Evolutionary conservation across 2,329 filamentous ascomycete genomes (phyloP).

Genomic region (Verticillium longisporum): DNA sequence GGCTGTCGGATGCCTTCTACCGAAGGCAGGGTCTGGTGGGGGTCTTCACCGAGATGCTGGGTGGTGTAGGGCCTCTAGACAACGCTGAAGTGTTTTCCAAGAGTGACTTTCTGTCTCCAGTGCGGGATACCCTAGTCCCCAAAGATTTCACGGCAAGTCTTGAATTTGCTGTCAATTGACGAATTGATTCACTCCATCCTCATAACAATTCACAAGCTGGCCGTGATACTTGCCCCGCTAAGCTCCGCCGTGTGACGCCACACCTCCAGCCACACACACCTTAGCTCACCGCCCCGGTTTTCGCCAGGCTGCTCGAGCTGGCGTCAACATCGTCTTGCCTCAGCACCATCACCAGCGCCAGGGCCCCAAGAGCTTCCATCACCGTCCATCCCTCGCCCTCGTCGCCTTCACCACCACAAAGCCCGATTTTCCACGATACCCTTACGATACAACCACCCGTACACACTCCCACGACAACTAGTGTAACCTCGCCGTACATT

Average conservation of each 20-base stretch:
- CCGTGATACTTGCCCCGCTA: too few relatives aligned
- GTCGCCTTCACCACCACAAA: slow-evolving; percentile 5
- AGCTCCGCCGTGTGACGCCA: not conserved
- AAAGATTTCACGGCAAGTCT: too few relatives aligned
- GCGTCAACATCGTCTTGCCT: slow-evolving; percentile 17
- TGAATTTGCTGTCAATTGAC: too few relatives aligned
- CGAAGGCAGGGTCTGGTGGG: too few relatives aligned
- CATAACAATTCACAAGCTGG: too few relatives aligned
- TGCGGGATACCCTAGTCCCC: too few relatives aligned
- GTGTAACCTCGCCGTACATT: not conserved
- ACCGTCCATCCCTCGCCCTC: slow-evolving; percentile 7
- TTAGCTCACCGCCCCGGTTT: slow-evolving; percentile 9
- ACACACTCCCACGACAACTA: not conserved
- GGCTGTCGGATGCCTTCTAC: too few relatives aligned
- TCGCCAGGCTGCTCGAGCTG: slow-evolving; percentile 23
- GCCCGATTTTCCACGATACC: not conserved
- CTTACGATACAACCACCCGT: not conserved
- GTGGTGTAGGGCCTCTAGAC: too few relatives aligned
- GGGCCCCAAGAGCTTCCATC: slow-evolving; percentile 9
- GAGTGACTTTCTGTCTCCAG: too few relatives aligned
- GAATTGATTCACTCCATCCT: too few relatives aligned
- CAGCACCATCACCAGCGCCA: not conserved
- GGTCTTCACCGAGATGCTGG: too few relatives aligned
- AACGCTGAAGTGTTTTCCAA: too few relatives aligned
- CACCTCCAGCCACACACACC: not conserved